Conservation (phyloP, 2,329 filamentous ascomycete species). For the Ophiostoma tasmaniense region DNA sequence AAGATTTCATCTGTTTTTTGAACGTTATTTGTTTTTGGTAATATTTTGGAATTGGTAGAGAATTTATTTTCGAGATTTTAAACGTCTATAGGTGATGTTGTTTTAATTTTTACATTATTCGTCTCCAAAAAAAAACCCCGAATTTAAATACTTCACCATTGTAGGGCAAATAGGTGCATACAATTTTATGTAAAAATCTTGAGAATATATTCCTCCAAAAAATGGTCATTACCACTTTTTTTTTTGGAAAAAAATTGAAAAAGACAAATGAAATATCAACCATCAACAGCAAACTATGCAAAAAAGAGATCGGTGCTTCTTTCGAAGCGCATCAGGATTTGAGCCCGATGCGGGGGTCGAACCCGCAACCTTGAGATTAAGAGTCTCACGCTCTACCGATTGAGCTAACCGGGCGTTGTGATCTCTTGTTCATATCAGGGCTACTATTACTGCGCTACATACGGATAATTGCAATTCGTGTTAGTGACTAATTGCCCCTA, state of each 20-base stretch:
- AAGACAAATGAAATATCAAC: not conserved
- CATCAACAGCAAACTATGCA: not conserved
- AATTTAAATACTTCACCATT: too few relatives aligned
- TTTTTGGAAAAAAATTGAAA: not conserved
- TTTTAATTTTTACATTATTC: too few relatives aligned
- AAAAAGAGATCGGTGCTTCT: constrained; percentile 16
- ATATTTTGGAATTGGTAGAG: too few relatives aligned
- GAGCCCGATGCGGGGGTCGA: constrained; percentile 41
- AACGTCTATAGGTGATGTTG: too few relatives aligned
- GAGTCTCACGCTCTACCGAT: constrained; percentile 68
- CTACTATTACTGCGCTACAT: not conserved
- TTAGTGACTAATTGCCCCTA: not conserved
- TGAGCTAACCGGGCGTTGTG: constrained; percentile 51
- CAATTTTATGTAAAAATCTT: too few relatives aligned
- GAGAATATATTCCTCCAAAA: too few relatives aligned
- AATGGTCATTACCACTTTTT: too few relatives aligned
- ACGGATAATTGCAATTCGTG: not conserved
- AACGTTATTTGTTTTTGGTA: too few relatives aligned
- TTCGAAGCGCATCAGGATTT: constrained; percentile 30
- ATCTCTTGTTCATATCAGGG: not conserved
- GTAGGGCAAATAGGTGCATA: too few relatives aligned
- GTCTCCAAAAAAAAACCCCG: too few relatives aligned
- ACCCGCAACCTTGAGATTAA: constrained; percentile 36
- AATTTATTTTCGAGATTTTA: too few relatives aligned
- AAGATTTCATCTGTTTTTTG: too few relatives aligned